Evolutionary conservation across 2,329 filamentous ascomycete genomes (phyloP), one percentile per base, ranked within the genome.

Genomic region (Hypoxylon sp.): DNA sequence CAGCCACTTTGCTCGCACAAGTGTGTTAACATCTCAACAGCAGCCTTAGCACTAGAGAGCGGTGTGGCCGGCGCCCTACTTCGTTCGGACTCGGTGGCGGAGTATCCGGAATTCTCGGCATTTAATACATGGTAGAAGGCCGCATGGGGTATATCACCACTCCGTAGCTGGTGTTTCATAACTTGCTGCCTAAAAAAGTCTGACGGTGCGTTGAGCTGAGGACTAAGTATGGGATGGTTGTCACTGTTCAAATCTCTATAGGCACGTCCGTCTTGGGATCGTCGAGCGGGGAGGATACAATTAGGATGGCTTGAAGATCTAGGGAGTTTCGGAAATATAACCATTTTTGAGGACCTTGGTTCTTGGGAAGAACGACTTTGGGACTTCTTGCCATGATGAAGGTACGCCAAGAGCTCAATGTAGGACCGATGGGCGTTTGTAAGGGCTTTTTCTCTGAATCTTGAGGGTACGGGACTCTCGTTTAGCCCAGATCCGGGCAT

Each of bases 1-100:
- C 93, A 96, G 9, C 86, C 86, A 74, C 91, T 93, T 77, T 95
- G 91, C 74, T 92, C 89, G 76, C 93, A 97, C 5, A 97, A 81
- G 69, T 85, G 88, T 14, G 88, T 89, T 19, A 97, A 83, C 74
- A 93, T 88, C 38, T 92, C 88, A 19, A 97, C 80, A 2, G 92
- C 91, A 5, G 86, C 83, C 50, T 84, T 86, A 7, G 93, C 93
- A 69, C 85, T 87, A 60, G 83, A 78, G 21, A 86, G 76, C 3
- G 85, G 83, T 0, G 84, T 83, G 10, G 76, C 36, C 75, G 74
- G 32, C 72, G 67, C 52, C 30, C 70, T 69, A 7, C 70, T 72
- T 25, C 73, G 74, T 17, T 72, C 61, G 30, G 71, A 59, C 38
- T 72, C 71, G 6, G 60, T 55, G 60, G 38, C 48, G n/a, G 60